Evolutionary conservation across 1,284 basidiomycete species (phyloP).

Genomic region (Cryptococcus sp.): DNA sequence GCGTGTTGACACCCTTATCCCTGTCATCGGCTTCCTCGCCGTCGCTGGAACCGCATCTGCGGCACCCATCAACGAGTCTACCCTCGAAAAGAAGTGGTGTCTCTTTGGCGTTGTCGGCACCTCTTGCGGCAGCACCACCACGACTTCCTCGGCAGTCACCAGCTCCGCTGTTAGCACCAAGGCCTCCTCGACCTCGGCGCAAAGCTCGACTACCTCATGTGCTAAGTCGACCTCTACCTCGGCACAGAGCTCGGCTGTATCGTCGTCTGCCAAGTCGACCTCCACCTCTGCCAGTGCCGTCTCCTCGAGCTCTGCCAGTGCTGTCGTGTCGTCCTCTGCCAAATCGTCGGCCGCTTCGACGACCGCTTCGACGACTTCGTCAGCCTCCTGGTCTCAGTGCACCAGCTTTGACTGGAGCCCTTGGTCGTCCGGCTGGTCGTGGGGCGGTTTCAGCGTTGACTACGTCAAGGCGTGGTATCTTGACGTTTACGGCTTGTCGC

Average conservation of each 20-base stretch:
- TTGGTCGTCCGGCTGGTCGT: constrained; percentile 20
- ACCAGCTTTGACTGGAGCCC: constrained; percentile 16
- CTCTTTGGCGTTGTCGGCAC: constrained; percentile 18
- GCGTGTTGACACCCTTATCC: constrained; percentile 22
- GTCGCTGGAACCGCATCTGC: constrained; percentile 13
- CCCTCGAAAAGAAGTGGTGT: constrained; percentile 23
- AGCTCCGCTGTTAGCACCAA: constrained; percentile 1
- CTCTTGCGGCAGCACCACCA: constrained; percentile 12
- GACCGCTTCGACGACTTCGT: neutral
- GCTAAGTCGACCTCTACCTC: constrained; percentile 2
- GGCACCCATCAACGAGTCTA: constrained; percentile 11
- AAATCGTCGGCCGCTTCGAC: neutral
- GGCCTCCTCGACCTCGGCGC: neutral
- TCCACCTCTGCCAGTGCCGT: constrained; percentile 1
- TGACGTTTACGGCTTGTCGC: constrained; percentile 24
- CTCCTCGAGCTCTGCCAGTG: neutral
- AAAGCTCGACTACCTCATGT: neutral
- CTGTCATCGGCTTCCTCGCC: constrained; percentile 25
- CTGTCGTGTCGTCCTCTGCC: neutral
- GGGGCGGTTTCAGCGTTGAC: constrained; percentile 21
- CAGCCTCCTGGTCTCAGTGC: neutral
- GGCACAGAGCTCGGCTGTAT: neutral
- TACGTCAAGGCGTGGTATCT: constrained; percentile 31
- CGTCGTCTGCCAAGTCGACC: constrained; percentile 11
- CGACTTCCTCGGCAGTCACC: constrained; percentile 9